These are phyloP conservation scores for Corinectria fuckeliana DNA, from an alignment of 2,329 filamentous ascomycete species.

Conservation along the genomic window DNA sequence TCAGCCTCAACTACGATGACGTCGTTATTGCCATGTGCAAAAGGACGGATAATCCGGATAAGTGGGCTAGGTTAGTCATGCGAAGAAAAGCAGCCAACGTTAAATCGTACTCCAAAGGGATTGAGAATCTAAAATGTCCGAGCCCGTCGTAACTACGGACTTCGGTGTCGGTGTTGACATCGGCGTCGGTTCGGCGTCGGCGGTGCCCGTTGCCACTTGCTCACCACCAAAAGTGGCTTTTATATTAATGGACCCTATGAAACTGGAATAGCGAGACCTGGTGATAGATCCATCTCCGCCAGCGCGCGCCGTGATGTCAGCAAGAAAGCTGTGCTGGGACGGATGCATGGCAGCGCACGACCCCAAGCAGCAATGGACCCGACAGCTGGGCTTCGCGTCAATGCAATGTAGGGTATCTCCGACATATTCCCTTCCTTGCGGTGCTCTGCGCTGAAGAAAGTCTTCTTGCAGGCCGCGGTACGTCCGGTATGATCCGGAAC, in stretches of 20 bases:
- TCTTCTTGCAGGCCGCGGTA: neutral
- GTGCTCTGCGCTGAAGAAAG: neutral
- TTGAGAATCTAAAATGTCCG: slow-evolving; percentile 24
- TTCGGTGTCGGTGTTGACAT: slow-evolving; percentile 24
- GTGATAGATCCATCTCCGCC: too few species aligned
- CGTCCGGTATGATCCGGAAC: slow-evolving; percentile 20
- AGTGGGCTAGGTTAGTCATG: neutral
- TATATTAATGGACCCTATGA: too few species aligned
- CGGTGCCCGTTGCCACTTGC: slow-evolving; percentile 16
- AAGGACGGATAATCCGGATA: neutral
- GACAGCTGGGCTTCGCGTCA: neutral
- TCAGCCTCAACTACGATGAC: slow-evolving; percentile 15
- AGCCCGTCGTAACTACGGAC: slow-evolving; percentile 36
- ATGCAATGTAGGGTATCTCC: neutral
- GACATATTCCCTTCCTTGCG: neutral
- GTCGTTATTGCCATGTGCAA: slow-evolving; percentile 18
- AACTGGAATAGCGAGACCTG: too few species aligned
- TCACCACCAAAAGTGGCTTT: neutral
- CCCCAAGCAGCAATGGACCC: neutral
- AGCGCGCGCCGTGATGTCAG: neutral
- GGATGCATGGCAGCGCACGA: neutral
- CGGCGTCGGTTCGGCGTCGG: slow-evolving; percentile 16
- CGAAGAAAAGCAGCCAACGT: neutral
- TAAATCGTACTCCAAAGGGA: too few species aligned
- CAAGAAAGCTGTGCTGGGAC: neutral